Conservation (phyloP, 805 yeast species). For the Cyberlindnera veronae region DNA sequence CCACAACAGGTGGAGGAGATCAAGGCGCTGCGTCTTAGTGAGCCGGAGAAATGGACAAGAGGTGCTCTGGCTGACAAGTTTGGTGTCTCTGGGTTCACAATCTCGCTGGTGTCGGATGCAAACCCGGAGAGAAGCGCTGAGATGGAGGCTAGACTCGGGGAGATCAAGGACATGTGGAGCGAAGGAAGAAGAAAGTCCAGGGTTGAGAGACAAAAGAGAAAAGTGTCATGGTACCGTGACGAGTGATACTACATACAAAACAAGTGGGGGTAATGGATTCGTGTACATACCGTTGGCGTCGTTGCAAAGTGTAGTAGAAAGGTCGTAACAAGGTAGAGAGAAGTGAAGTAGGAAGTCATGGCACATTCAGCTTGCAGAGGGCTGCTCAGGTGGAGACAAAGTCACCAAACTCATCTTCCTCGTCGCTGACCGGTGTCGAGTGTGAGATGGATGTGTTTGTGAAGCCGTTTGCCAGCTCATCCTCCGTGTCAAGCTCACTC, state of each 20-base stretch:
- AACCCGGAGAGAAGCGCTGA: constrained; percentile 38
- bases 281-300: constrained; percentile 12
- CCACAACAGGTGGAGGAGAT: constrained; percentile 59
- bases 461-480: background rate
- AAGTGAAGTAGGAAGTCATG: background rate
- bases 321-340: too few relatives aligned
- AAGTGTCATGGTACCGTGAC: constrained; percentile 55
- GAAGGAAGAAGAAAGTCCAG: constrained; percentile 46
- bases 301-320: too few relatives aligned
- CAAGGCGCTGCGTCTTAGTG: constrained; percentile 45
- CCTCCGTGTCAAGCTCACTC: constrained; percentile 1
- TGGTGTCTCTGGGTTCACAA: constrained; percentile 46
- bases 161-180: constrained; percentile 48
- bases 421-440: constrained; percentile 1
- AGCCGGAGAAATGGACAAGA: constrained; percentile 65
- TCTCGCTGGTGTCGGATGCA: constrained; percentile 51
- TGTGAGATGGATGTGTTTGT: background rate
- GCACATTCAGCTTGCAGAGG: too few relatives aligned
- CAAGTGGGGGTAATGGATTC: too few relatives aligned
- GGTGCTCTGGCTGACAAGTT: constrained; percentile 58
- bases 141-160: constrained; percentile 44
- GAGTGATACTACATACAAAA: too few relatives aligned
- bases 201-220: constrained; percentile 55
- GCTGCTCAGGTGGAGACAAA: constrained; percentile 22
- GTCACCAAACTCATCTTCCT: constrained; percentile 28